Percentiles rank a stretch among this genome's conserved stretches.
Evolutionary conservation across 768 basidiomycete species (phyloP).

Genomic region (Kwoniella dendrophila): DNA sequence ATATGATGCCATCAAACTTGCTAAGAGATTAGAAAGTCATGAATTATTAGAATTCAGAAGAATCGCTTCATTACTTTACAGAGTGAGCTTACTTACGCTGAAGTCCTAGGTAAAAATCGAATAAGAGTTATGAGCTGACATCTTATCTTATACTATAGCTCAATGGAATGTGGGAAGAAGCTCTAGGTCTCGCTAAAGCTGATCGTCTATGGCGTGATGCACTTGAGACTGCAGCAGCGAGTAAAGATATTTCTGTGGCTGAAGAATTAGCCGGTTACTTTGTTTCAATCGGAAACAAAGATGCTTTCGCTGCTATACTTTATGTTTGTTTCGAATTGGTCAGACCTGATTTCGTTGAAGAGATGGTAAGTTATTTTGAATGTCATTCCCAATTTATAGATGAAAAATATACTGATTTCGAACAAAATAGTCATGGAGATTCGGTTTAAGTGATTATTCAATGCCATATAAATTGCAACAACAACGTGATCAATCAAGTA

Average conservation of each 20-base stretch:
- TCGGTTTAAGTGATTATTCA: conserved; percentile 93
- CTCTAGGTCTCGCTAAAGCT: conserved; percentile 89
- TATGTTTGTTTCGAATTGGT: conserved; percentile 95
- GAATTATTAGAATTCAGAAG: conserved; percentile 92
- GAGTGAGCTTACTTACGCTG: conserved; percentile 61
- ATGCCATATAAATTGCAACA: conserved; percentile 95
- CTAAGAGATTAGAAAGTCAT: conserved; percentile 81
- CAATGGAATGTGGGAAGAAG: conserved; percentile 94
- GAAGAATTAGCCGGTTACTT: conserved; percentile 96
- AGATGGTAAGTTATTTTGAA: conserved; percentile 60
- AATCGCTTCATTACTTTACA: conserved; percentile 92
- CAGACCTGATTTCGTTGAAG: conserved; percentile 87
- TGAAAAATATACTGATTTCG: no score
- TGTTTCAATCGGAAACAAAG: conserved; percentile 97
- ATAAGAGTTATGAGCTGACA: not conserved
- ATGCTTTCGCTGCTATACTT: conserved; percentile 88
- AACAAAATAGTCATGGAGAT: conserved; percentile 85
- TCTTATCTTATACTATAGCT: conserved; percentile 64
- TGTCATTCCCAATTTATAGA: not conserved
- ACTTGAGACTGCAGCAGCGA: conserved; percentile 87
- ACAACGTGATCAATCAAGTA: conserved; percentile 63
- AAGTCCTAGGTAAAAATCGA: not conserved
- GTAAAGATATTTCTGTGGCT: conserved; percentile 79
- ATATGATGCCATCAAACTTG: conserved; percentile 87
- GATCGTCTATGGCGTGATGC: conserved; percentile 98